These are phyloP conservation scores for Daldinia sp. DNA, from an alignment of 2,329 filamentous ascomycete genomes.

Conservation along the genomic window DNA sequence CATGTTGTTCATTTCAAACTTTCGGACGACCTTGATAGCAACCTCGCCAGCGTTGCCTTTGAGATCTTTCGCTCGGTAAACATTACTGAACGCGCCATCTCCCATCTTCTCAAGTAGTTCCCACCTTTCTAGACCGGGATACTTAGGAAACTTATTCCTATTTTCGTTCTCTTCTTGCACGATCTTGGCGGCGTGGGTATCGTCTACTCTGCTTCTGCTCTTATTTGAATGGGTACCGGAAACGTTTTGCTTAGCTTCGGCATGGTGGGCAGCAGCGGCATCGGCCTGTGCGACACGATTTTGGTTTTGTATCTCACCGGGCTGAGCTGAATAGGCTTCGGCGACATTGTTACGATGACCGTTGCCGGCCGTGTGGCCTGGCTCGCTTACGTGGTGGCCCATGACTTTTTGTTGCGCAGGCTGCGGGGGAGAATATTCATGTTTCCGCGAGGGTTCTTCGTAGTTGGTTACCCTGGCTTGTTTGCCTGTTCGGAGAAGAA, in stretches of 20 bases:
- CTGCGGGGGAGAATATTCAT: slow-evolving; percentile 63
- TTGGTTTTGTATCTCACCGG: slow-evolving; percentile 72
- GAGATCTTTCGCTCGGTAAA: slow-evolving; percentile 87
- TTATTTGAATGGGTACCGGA: slow-evolving; percentile 53
- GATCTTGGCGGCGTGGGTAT: slow-evolving; percentile 81
- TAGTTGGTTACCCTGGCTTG: slow-evolving; percentile 79
- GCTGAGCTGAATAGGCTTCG: slow-evolving; percentile 72
- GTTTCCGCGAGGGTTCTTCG: slow-evolving; percentile 66
- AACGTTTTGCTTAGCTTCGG: slow-evolving; percentile 70
- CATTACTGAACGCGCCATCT: slow-evolving; percentile 98
- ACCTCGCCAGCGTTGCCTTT: slow-evolving; percentile 81
- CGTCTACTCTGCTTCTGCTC: slow-evolving; percentile 66
- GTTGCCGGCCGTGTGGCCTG: slow-evolving; percentile 49
- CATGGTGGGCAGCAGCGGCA: slow-evolving; percentile 72
- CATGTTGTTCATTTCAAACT: slow-evolving; percentile 98
- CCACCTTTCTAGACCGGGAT: slow-evolving; percentile 88
- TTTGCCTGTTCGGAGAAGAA: slow-evolving; percentile 70
- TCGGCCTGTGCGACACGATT: slow-evolving; percentile 77
- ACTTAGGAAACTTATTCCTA: slow-evolving; percentile 85
- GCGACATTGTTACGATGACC: slow-evolving; percentile 59
- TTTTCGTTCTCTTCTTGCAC: slow-evolving; percentile 92
- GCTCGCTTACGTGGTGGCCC: slow-evolving; percentile 58
- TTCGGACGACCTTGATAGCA: slow-evolving; percentile 98
- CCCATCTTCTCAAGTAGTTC: slow-evolving; percentile 96
- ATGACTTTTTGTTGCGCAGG: slow-evolving; percentile 71